Evolutionary conservation across 192 early-diverging fungal species (phyloP), one percentile per base, ranked within the genome.

Genomic region (Gonapodya sp.): DNA sequence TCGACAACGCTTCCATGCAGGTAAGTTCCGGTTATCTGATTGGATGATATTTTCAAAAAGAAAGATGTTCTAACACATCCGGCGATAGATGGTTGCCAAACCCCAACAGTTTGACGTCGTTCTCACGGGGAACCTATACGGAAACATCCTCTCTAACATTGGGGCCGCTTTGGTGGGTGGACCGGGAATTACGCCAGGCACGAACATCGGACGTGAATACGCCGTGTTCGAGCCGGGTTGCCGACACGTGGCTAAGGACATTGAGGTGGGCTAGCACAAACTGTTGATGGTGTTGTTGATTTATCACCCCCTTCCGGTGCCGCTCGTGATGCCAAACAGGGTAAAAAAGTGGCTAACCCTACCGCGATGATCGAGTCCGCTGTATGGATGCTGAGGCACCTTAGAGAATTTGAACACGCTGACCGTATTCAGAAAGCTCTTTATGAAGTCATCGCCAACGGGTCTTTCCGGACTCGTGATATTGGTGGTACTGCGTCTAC

Each of bases 1-100:
- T 99, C 82, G 97, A 99, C 87, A 99, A 99, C 90, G 95, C 96
- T 74, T 94, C 97, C 79, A 99, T 99, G 97, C 97, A 99, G 46
- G 84, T 84, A 80, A 30, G 0, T 46, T 35, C n/a, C 31, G n/a
- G 36, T 80, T 2, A 8, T 77, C 24, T 2, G 30, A 77, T 8
- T 32, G 2, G 18, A 34, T 77, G 2, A 8, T 33, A 14, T 8
- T 2, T 33, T 31, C 30, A 34, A 33, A 2, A 77, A 14, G 2
- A 2, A 32, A 2, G 79, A 31, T 81, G 8, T n/a, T 18, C 31
- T 1, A 1, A 35, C 2, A 1, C 32, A 24, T 35, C 18, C 73
- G 34, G 74, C 73, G 1, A 18, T 31, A 85, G 91, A 91, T 99
- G n/a, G 96, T 97, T 73, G 94, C 95, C 84, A 93, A 90, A 86